A percentile compares a stretch with the other conserved stretches of the same genome.
Evolutionary conservation across 2,329 filamentous ascomycete species (phyloP).

Genomic region (Trichoderma koningii): DNA sequence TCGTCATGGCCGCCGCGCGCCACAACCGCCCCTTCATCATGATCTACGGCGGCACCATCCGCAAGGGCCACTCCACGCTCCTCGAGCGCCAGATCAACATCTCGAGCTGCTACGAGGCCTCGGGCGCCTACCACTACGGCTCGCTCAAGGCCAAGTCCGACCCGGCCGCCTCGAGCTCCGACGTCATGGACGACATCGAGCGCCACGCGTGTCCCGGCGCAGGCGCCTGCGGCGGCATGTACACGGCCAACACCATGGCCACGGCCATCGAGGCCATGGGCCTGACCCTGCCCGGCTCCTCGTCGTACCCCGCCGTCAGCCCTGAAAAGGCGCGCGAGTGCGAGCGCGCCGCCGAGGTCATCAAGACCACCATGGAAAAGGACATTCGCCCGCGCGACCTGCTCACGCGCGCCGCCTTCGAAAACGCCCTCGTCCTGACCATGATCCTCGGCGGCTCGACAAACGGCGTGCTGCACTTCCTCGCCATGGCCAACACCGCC

Average conservation of each 20-base stretch:
- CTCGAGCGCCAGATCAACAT: constrained; percentile 84
- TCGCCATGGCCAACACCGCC: constrained; percentile 80
- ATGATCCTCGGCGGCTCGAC: constrained; percentile 78
- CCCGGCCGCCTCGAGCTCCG: constrained; percentile 64
- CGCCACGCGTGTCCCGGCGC: constrained; percentile 72
- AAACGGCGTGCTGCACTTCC: constrained; percentile 81
- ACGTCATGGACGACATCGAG: constrained; percentile 92
- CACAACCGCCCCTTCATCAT: constrained; percentile 91
- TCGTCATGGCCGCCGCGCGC: constrained; percentile 80
- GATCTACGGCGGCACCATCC: constrained; percentile 96
- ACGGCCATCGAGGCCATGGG: constrained; percentile 90
- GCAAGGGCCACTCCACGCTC: constrained; percentile 71
- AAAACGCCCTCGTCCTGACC: constrained; percentile 58
- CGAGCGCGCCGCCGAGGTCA: constrained; percentile 68
- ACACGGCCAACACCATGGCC: constrained; percentile 92
- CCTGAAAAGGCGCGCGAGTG: constrained; percentile 67
- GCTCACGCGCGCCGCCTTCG: constrained; percentile 76
- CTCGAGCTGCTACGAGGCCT: constrained; percentile 89
- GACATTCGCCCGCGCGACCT: constrained; percentile 78
- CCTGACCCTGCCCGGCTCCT: constrained; percentile 71
- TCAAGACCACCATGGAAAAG: constrained; percentile 54
- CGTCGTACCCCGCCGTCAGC: constrained; percentile 44
- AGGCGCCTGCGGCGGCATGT: constrained; percentile 83
- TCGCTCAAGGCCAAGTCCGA: constrained; percentile 73
- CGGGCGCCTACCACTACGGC: constrained; percentile 98